These are phyloP conservation scores for Saturnispora galanensis DNA, from an alignment of 805 yeast species.

Conservation along the genomic window DNA sequence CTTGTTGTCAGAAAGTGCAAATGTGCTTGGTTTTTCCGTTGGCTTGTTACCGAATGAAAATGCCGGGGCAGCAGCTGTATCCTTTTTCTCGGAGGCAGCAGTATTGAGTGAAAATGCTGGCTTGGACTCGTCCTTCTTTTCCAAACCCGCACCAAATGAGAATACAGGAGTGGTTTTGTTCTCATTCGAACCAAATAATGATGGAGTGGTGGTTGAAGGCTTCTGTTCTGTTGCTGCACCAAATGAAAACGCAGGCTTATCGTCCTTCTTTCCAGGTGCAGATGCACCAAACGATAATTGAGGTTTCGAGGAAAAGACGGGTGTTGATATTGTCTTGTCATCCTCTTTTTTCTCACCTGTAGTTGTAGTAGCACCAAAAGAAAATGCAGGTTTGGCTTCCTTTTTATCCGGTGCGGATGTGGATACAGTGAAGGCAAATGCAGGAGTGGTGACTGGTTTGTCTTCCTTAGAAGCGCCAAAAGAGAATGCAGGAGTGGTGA, in stretches of 20 bases:
- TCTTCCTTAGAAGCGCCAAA: conserved; percentile 1
- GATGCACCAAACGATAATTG: not conserved
- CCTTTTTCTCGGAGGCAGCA: not conserved
- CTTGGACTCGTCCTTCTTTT: too few relatives aligned
- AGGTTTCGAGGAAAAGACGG: conserved; percentile 4
- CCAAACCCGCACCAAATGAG: too few relatives aligned
- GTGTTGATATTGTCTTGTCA: not conserved
- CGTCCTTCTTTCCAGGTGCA: not conserved
- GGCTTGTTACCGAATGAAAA: not conserved
- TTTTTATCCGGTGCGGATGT: not conserved
- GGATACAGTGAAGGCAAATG: conserved; percentile 9
- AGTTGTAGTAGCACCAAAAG: conserved; percentile 5
- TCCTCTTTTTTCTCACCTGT: not conserved
- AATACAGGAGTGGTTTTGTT: too few relatives aligned
- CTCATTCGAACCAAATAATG: not conserved
- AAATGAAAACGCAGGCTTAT: conserved; percentile 10
- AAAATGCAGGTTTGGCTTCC: not conserved
- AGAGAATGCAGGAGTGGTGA: not conserved
- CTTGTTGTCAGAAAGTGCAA: not conserved
- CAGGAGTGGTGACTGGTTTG: not conserved
- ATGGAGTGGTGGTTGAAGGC: not conserved
- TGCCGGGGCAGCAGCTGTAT: conserved; percentile 2
- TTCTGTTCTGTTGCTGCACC: conserved; percentile 4
- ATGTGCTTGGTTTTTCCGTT: not conserved
- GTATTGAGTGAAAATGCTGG: not conserved